Percentiles rank a stretch among this genome's conserved stretches.
Conservation (phyloP, 768 basidiomycete species). For the Neoboletus subvelutipes region DNA sequence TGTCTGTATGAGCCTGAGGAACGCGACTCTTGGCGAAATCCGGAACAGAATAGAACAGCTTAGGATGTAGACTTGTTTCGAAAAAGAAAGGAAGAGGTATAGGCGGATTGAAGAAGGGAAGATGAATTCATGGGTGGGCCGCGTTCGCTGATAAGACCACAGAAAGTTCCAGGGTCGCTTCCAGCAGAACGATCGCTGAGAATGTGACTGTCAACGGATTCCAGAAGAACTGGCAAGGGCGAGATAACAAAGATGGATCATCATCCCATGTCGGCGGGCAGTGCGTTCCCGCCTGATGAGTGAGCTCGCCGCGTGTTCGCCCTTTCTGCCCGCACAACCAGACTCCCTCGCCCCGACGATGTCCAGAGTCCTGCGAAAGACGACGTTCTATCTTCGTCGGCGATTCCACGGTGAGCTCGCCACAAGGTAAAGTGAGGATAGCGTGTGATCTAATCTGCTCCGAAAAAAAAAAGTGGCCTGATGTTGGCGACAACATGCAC, state of each 20-base stretch:
- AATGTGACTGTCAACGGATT: neutral
- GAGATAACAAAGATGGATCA: constrained; percentile 2
- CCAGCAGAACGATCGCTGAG: constrained; percentile 11
- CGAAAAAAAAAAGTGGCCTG: constrained; percentile 35
- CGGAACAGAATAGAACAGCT: constrained; percentile 9
- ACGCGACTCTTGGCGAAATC: constrained; percentile 12
- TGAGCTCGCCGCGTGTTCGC: neutral
- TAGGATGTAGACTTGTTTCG: constrained; percentile 3
- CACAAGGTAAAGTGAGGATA: neutral
- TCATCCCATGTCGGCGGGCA: neutral
- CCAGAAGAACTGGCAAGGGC: neutral
- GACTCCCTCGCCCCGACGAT: neutral
- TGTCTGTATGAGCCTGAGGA: neutral
- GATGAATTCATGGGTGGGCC: neutral
- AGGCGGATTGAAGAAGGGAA: neutral
- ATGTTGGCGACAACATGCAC: constrained; percentile 14
- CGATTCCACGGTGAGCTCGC: neutral
- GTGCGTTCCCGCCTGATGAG: neutral
- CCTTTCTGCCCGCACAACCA: neutral
- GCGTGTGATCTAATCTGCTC: constrained; percentile 16
- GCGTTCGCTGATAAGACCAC: constrained; percentile 13
- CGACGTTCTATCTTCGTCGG: neutral
- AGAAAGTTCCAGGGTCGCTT: constrained; percentile 17
- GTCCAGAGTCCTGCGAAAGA: neutral
- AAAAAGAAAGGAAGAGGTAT: constrained; percentile 10